Evolutionary conservation across 1,284 basidiomycete genomes (phyloP), one percentile per base, ranked within the genome.

Genomic region (Schizophyllum commune): DNA sequence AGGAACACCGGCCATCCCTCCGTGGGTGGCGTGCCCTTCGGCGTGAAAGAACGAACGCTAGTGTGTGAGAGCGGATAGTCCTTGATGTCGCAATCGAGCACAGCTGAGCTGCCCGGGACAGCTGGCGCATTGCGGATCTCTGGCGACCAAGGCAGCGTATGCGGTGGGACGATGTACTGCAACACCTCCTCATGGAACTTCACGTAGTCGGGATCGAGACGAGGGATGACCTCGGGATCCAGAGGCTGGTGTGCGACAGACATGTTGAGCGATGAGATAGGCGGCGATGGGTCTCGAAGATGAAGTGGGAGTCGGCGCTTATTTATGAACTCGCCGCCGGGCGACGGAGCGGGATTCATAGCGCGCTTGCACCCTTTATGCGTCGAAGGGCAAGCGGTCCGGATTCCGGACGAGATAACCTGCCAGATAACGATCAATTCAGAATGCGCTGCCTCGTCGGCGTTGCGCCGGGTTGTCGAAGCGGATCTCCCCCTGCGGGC

Each of bases 1-100:
- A 87, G 74, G 59, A 85, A 79, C 1, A 82, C 78, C 0, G 84
- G 84, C 85, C 85, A 88, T 11, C 85, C 85, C 4, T 69, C 72
- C 5, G 63, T 66, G 0, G 85, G 84, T 0, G 74, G 65, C 0
- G 69, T 64, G 0, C 82, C 81, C 58, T 83, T 77, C 0, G 86
- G 87, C 1, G 81, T 85, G 68, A 85, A 86, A 2, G 80, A 78
- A 8, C 85, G 77, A 47, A 85, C 74, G 54, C 75, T 74, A 59
- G 78, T 80, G 53, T 81, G 74, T 17, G 72, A 72, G 51, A 86
- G 68, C 22, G 72, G 67, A 57, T 79, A 76, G 63, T 87, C 84
- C 61, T 79, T 71, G 1, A 77, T 76, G 15, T 81, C 85, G 1
- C 89, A 85, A 17, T 77, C 71, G 54, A 84, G 72, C 0, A 83